These are phyloP conservation scores for Diaporthe capsici DNA, from an alignment of 2,329 filamentous ascomycete genomes.

Conservation along the genomic window DNA sequence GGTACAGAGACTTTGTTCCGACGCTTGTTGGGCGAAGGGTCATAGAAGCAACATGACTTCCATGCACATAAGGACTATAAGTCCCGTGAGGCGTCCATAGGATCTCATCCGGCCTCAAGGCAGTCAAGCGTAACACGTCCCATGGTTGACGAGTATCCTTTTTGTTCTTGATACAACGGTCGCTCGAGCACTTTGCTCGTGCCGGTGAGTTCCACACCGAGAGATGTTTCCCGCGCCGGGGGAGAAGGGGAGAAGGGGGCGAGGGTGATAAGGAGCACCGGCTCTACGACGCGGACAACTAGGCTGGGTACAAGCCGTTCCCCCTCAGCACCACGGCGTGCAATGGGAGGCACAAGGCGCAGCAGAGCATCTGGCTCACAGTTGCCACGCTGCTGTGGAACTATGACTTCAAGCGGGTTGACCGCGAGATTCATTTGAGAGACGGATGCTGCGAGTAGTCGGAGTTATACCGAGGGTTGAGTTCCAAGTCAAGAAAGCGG, in stretches of 20 bases:
- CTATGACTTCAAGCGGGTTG: neutral
- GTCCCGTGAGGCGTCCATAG: neutral
- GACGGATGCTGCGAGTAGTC: neutral
- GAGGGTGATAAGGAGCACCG: neutral
- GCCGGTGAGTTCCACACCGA: neutral
- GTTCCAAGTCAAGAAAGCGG: neutral
- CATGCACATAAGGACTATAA: neutral
- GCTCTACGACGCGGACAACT: neutral
- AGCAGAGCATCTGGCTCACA: neutral
- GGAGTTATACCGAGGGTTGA: neutral
- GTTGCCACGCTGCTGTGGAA: constrained; percentile 2
- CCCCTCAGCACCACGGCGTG: neutral
- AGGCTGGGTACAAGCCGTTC: neutral
- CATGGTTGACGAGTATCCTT: neutral
- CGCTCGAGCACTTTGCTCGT: neutral
- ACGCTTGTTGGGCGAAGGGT: too few species aligned
- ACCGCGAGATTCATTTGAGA: neutral
- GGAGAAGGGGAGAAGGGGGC: too few species aligned
- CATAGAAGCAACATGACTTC: neutral
- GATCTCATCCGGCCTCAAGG: neutral
- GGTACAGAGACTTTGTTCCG: too few species aligned
- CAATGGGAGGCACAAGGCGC: neutral
- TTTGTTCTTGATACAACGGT: neutral
- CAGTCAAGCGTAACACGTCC: neutral
- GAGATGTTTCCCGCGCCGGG: neutral